Percentiles rank a stretch among this genome's conserved stretches.
Conservation (phyloP, 805 yeast species). For the Kodamaea kakaduensis region DNA sequence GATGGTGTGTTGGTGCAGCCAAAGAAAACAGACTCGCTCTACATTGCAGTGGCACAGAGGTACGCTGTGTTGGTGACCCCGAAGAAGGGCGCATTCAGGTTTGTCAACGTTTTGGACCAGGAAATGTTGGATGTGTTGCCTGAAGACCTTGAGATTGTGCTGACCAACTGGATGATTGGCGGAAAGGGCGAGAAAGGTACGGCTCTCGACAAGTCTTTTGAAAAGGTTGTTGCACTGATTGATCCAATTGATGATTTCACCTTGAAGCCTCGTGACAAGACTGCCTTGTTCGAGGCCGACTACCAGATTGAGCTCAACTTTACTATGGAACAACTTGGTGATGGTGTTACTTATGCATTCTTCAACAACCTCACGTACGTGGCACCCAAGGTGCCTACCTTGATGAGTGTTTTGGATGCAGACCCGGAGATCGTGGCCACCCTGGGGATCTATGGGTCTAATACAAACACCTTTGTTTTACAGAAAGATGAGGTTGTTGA, state of each 20-base stretch:
- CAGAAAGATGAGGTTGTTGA: conserved; percentile 65
- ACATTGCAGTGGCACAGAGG: conserved; percentile 79
- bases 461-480: conserved; percentile 60
- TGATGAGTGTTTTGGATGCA: conserved; percentile 53
- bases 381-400: conserved; percentile 67
- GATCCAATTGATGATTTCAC: conserved; percentile 66
- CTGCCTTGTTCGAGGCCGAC: conserved; percentile 55
- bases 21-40: conserved; percentile 48
- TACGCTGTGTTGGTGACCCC: conserved; percentile 65
- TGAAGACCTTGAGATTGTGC: conserved; percentile 47
- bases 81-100: conserved; percentile 45
- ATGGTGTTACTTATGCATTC: conserved; percentile 75
- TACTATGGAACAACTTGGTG: conserved; percentile 63
- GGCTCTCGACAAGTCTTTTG: conserved; percentile 11
- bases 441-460: conserved; percentile 66
- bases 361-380: conserved; percentile 65
- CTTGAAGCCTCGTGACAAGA: conserved; percentile 59
- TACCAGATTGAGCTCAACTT: conserved; percentile 55
- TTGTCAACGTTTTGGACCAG: conserved; percentile 59
- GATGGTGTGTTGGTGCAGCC: conserved; percentile 59
- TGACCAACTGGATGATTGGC: conserved; percentile 49
- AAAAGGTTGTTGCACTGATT: conserved; percentile 29
- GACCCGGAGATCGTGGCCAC: conserved; percentile 50
- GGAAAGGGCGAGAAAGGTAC: conserved; percentile 21
- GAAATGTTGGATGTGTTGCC: conserved; percentile 72